Evolutionary conservation across 441 rosid genomes (phyloP).

Genomic region (Pelargonium australe): DNA sequence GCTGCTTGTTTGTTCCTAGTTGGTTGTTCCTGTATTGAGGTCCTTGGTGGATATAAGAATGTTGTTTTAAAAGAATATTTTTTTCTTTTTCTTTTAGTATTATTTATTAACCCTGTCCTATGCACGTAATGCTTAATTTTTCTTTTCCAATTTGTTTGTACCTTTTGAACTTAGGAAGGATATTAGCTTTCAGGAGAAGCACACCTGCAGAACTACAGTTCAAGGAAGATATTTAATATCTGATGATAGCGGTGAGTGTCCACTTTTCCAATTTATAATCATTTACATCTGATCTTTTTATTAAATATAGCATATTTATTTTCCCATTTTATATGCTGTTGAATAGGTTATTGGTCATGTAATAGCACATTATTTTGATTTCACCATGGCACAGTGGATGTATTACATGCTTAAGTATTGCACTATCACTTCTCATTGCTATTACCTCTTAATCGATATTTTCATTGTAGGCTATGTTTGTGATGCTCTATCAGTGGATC

Average conservation of each 20-base stretch:
- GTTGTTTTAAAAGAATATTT: background rate
- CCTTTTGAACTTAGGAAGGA: conserved; percentile 44
- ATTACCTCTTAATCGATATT: background rate
- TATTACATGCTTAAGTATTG: background rate
- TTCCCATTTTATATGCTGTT: background rate
- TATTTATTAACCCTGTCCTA: too few relatives aligned
- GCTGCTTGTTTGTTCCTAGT: background rate
- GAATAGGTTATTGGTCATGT: background rate
- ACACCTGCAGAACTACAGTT: conserved; percentile 65
- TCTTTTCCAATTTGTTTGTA: background rate
- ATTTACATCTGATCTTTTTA: background rate
- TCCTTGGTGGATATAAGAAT: background rate
- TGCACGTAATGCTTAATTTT: background rate
- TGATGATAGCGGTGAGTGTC: conserved; percentile 64
- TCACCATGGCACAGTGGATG: background rate
- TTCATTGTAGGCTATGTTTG: conserved; percentile 73
- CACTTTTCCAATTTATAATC: background rate
- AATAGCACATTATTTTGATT: background rate
- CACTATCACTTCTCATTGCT: conserved; percentile 5
- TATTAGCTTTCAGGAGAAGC: conserved; percentile 44
- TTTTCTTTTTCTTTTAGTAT: background rate
- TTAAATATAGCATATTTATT: background rate
- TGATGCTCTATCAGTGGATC: conserved; percentile 71
- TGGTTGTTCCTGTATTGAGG: background rate
- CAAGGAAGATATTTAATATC: conserved; percentile 82